phyloP scores from a whole-genome alignment of 495 filamentous ascomycete genomes.

The Xylaria longipes region DNA sequence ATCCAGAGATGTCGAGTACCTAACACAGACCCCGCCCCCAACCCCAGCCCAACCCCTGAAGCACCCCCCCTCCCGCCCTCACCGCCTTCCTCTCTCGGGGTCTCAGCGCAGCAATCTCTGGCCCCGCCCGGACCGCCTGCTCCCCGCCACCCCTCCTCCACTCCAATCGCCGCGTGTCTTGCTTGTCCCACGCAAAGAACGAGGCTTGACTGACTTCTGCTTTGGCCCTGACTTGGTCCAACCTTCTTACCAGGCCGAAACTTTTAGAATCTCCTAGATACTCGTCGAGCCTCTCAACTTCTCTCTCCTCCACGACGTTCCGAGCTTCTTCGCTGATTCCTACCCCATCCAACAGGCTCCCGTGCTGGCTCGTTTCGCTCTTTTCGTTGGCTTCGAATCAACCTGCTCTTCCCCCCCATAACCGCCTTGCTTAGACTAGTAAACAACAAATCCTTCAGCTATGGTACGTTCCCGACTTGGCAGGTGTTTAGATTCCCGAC shows the following conservation, averaged over 20 bases:
- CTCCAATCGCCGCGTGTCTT: conserved; percentile 10
- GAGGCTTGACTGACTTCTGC: conserved; percentile 9
- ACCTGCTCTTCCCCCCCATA: neutral
- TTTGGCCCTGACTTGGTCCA: neutral
- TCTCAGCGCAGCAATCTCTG: neutral
- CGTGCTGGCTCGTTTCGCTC: neutral
- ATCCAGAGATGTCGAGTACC: no score
- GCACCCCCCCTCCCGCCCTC: neutral
- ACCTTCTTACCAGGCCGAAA: neutral
- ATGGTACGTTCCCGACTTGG: conserved; percentile 1
- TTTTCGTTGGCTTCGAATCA: neutral
- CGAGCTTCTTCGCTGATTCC: neutral
- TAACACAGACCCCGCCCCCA: neutral
- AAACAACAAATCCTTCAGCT: neutral
- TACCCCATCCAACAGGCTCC: neutral
- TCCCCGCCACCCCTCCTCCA: neutral
- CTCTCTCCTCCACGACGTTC: neutral
- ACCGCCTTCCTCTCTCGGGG: conserved; percentile 10
- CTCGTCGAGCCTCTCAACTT: neutral
- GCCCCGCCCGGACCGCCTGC: neutral
- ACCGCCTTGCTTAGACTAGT: neutral
- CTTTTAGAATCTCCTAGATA: neutral
- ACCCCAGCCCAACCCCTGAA: neutral
- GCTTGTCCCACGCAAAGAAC: conserved; percentile 6
- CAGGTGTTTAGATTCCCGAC: neutral